Conservation (phyloP, 495 filamentous ascomycete genomes). For the Neurospora sp. region DNA sequence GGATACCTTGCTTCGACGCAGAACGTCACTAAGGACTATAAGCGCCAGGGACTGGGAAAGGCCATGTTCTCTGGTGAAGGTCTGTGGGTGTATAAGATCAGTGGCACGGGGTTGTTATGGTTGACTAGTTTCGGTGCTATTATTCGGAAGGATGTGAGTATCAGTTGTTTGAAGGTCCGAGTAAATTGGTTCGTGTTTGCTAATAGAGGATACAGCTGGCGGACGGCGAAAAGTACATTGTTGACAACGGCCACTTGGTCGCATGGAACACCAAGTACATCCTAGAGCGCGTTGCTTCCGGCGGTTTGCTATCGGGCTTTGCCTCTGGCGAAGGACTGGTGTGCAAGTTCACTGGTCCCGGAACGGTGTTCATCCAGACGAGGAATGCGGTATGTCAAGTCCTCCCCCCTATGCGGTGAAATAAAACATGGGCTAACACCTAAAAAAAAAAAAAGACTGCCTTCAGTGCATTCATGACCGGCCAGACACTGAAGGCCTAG, state of each 20-base stretch:
- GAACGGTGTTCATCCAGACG: slow-evolving; percentile 89
- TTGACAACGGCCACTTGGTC: slow-evolving; percentile 93
- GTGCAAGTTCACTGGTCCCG: slow-evolving; percentile 88
- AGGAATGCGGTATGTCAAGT: slow-evolving; percentile 58
- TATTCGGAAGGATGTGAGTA: slow-evolving; percentile 82
- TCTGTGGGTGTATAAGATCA: slow-evolving; percentile 81
- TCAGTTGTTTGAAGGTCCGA: neutral
- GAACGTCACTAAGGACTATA: slow-evolving; percentile 71
- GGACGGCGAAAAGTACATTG: slow-evolving; percentile 73
- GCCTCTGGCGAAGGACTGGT: slow-evolving; percentile 78
- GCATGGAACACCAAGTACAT: slow-evolving; percentile 96
- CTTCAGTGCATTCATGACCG: slow-evolving; percentile 37
- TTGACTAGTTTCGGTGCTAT: slow-evolving; percentile 90
- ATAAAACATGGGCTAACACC: slow-evolving; percentile 5
- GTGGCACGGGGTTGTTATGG: slow-evolving; percentile 71
- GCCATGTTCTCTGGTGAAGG: slow-evolving; percentile 91
- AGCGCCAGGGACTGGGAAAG: slow-evolving; percentile 80
- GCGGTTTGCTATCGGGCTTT: slow-evolving; percentile 74
- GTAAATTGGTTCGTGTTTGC: neutral
- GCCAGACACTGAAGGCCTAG: slow-evolving; percentile 13
- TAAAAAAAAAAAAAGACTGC: slow-evolving; percentile 24
- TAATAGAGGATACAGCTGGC: slow-evolving; percentile 40
- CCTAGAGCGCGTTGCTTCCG: slow-evolving; percentile 78
- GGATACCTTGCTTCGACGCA: slow-evolving; percentile 69
- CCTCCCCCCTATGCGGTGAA: neutral